phyloP scores from a whole-genome alignment of 1,284 basidiomycete species.

The Moniliophthora roreri region DNA sequence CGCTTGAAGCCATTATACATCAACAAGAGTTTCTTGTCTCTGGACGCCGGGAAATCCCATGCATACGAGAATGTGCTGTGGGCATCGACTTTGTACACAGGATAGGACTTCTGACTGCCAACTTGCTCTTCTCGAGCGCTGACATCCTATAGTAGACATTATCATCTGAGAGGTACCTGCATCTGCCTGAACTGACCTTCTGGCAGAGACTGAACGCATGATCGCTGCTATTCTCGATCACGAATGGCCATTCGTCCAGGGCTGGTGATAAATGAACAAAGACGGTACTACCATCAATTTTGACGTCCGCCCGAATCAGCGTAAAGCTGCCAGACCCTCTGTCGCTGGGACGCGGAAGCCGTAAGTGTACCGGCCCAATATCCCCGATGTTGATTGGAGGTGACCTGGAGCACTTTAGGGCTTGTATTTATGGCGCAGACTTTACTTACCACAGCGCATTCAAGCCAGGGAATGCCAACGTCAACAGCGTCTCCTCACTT shows the following conservation, averaged over 20 bases:
- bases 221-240: constrained; percentile 89
- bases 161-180: too few species aligned
- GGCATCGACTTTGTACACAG: constrained; percentile 58
- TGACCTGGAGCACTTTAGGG: constrained; percentile 58
- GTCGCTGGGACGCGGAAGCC: constrained; percentile 48
- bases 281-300: constrained; percentile 87
- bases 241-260: constrained; percentile 84
- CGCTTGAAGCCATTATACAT: constrained; percentile 67
- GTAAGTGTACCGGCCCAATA: constrained; percentile 84
- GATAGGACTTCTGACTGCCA: constrained; percentile 32
- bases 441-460: constrained; percentile 79
- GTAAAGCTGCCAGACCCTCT: constrained; percentile 47
- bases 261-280: constrained; percentile 80
- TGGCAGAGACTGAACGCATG: constrained; percentile 76
- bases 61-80: constrained; percentile 72
- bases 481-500: constrained; percentile 72
- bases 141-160: constrained; percentile 45
- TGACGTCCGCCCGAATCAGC: constrained; percentile 81
- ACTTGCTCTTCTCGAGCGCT: constrained; percentile 39
- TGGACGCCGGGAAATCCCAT: constrained; percentile 92
- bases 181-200: constrained; percentile 67
- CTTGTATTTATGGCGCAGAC: background rate
- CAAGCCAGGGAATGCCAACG: constrained; percentile 83
- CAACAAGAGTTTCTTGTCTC: constrained; percentile 81
- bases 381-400: constrained; percentile 92